A percentile compares a stretch with the other conserved stretches of the same genome.
These are phyloP conservation scores for Backusella luteola DNA, from an alignment of 192 early-diverging fungal genomes.

Conservation along the genomic window DNA sequence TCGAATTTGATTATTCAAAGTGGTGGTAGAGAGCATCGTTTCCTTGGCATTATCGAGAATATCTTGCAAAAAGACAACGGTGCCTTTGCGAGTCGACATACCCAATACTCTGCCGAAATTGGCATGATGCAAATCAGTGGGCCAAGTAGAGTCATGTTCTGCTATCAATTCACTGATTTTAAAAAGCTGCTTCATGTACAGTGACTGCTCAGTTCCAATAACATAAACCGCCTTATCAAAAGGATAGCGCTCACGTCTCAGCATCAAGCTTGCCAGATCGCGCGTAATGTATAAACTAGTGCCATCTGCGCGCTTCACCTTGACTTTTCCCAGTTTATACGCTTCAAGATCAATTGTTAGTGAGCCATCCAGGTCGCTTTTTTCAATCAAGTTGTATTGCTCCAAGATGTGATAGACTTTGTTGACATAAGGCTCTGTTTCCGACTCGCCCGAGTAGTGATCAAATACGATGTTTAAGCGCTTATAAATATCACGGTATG, in stretches of 20 bases:
- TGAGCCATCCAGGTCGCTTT: constrained; percentile 66
- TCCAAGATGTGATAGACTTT: constrained; percentile 66
- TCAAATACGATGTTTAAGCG: constrained; percentile 85
- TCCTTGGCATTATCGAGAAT: constrained; percentile 80
- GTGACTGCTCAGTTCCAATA: constrained; percentile 79
- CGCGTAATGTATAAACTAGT: constrained; percentile 88
- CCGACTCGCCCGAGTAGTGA: constrained; percentile 88
- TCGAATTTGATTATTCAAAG: constrained; percentile 15
- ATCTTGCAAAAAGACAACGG: constrained; percentile 90
- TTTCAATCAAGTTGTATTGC: constrained; percentile 55
- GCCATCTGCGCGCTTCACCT: constrained; percentile 80
- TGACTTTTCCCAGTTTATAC: constrained; percentile 71
- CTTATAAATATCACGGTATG: constrained; percentile 79
- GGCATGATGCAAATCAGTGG: constrained; percentile 68
- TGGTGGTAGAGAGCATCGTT: constrained; percentile 77
- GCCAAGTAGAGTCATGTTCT: constrained; percentile 24
- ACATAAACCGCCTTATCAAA: constrained; percentile 89
- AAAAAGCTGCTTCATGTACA: constrained; percentile 89
- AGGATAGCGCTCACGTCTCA: constrained; percentile 69
- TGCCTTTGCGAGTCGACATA: constrained; percentile 93
- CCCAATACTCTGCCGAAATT: constrained; percentile 87
- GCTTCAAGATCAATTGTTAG: constrained; percentile 73
- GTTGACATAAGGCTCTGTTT: constrained; percentile 66
- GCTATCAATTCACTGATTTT: constrained; percentile 72
- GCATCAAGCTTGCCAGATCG: constrained; percentile 83